Conservation (phyloP, 257 asterid species). For the Anisodus tanguticus region DNA sequence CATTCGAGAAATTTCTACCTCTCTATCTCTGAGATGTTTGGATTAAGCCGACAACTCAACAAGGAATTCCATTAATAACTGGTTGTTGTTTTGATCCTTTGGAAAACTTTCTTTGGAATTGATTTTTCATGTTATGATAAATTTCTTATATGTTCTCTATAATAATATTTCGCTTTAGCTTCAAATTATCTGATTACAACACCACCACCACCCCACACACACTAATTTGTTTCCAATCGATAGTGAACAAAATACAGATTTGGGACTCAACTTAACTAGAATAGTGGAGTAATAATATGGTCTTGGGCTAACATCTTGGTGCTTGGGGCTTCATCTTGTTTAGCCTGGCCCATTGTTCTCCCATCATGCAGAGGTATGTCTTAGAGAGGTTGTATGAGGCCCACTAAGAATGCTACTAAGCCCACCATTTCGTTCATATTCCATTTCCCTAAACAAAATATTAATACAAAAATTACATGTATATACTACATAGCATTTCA, state of each 20-base stretch:
- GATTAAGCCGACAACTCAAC: too few relatives aligned
- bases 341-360: not conserved
- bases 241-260: not conserved
- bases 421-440: slow-evolving; percentile 10
- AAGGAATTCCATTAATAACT: too few relatives aligned
- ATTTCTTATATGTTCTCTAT: not conserved
- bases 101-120: not conserved
- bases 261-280: not conserved
- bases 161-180: not conserved
- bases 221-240: not conserved
- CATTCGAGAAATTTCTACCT: too few relatives aligned
- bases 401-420: not conserved
- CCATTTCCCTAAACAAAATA: not conserved
- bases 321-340: not conserved
- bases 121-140: not conserved
- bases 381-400: not conserved
- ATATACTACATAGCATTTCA: not conserved
- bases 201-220: not conserved
- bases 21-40: too few relatives aligned
- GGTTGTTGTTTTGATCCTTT: too few relatives aligned
- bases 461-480: not conserved
- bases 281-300: not conserved
- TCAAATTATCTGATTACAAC: not conserved
- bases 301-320: not conserved
- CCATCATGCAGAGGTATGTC: not conserved